Percentiles rank a stretch among this genome's conserved stretches.
Conservation (phyloP, 2,329 filamentous ascomycete species). For the Phoma sp. region DNA sequence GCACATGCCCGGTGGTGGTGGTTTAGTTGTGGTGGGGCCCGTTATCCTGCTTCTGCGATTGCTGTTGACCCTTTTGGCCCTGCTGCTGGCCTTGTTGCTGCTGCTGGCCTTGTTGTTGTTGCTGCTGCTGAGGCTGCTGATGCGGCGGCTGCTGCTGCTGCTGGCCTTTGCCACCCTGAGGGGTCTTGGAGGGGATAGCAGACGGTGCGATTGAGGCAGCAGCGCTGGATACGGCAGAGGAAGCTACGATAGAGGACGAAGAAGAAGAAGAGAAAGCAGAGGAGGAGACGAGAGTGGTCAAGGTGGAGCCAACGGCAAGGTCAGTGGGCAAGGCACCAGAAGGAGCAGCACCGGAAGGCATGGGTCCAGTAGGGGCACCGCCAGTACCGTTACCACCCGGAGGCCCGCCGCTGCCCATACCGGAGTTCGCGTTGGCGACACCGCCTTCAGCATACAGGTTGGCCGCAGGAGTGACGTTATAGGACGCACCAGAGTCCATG, state of each 20-base stretch:
- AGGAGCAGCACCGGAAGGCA: conserved; percentile 1
- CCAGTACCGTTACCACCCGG: conserved; percentile 15
- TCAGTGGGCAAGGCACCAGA: conserved; percentile 3
- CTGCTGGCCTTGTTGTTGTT: conserved; percentile 1
- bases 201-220: background rate
- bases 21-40: conserved; percentile 2
- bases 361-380: conserved; percentile 4
- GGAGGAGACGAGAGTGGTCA: conserved; percentile 13
- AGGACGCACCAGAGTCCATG: conserved; percentile 31
- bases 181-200: background rate
- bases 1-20: background rate
- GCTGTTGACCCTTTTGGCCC: conserved; percentile 9
- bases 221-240: background rate
- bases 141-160: background rate
- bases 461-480: conserved; percentile 38
- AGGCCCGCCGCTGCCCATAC: conserved; percentile 23
- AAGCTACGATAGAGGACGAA: background rate
- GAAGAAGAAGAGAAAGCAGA: conserved; percentile 3
- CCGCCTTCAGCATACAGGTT: conserved; percentile 37
- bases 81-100: conserved; percentile 4
- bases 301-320: conserved; percentile 9
- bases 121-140: background rate
- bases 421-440: conserved; percentile 32
- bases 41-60: conserved; percentile 3
- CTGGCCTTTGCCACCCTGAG: conserved; percentile 8